Evolutionary conservation across 2,329 filamentous ascomycete species (phyloP), one percentile per base, ranked within the genome.

Genomic region (Penicillium sp.): DNA sequence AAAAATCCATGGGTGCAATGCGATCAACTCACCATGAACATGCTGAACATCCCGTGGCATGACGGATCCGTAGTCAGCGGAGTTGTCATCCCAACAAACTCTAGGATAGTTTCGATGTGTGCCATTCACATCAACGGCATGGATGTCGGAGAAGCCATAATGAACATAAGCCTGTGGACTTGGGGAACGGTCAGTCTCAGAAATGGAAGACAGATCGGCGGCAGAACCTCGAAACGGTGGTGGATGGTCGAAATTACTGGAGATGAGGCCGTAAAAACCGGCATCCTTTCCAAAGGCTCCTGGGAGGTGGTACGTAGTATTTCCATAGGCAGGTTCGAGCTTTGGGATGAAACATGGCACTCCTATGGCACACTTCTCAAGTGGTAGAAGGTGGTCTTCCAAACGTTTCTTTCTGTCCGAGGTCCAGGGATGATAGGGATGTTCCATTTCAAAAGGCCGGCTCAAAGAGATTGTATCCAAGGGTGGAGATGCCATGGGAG

Each of bases 101-200:
- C 40, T 20, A 23, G 45, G 53, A 46, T 50, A 42, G 50, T 8
- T 23, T 18, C n/a, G n/a, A 33, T 18, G 8, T n/a, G 24, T 21
- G n/a, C 38, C 24, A 2, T 42, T 23, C 12, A 14, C 12, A 16
- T 38, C 14, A 6, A 52, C 12, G 23, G 35, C 7, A 2, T 43
- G 8, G 11, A 43, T 23, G 6, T 43, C 4, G 3, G 20, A 7
- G 23, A 35, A 45, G 5, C n/a, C 4, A 45, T 35, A 43, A 28
- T 23, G 6, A 6, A 11, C 26, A 12, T 24, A 12, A 48, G 16
- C 14, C 28, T 50, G 20, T 59, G 14, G 53, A 52, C 64, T 65
- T 16, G 55, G 61, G 12, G 63, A 62, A 28, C 64, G 68, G 43
- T 68, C 67, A 14, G 63, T 58, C 14, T 62, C 66, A 5, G 68